Evolutionary conservation across 768 basidiomycete species (phyloP), one percentile per base, ranked within the genome.

Genomic region (Dioszegia aurantiaca): DNA sequence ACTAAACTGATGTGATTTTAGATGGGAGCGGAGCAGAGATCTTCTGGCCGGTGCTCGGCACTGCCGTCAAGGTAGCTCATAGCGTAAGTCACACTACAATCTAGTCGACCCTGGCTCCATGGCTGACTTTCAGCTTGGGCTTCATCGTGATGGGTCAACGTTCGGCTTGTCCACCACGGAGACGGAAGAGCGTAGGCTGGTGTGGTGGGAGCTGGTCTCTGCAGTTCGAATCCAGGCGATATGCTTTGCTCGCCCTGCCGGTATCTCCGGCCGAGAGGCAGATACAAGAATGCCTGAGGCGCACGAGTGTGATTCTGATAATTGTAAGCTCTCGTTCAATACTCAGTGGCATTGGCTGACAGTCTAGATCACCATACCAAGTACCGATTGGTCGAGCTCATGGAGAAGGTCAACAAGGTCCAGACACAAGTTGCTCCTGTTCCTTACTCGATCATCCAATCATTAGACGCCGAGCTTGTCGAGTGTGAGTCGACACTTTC

Each of bases 31-130:
- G 73, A 17, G 67, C 69, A 3, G 72, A 74, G 55, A 59, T 65
- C 0, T 73, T 65, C 48, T 77, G 75, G 75, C 75, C 73, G 4
- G 70, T 77, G 28, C 59, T 77, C 12, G 75, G 75, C 5, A 64
- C 62, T 3, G 69, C 70, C 14, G 58, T 69, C 54, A 72, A 74
- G 24, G 59, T 68, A 3, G 68, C 69, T 2, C 69, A 70, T 31
- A 64, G 68, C 23, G 68, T 73, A 43, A 45, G 65, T 33, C 4
- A 31, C 14, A 4, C 23, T n/a, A 31, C 17, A 9, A 2, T 31
- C 36, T 10, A 36, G 12, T 8, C n/a, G 42, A 12, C 4, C 47
- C 6, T 49, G 24, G 28, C 11, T 54, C 14, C 16, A 2, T 21
- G 1, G 48, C 60, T 67, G 54, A 70, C 39, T 9, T n/a, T 5